Evolutionary conservation across 352 stramenopile species (phyloP), one percentile per base, ranked within the genome.

Genomic region (Pythium periplocum): DNA sequence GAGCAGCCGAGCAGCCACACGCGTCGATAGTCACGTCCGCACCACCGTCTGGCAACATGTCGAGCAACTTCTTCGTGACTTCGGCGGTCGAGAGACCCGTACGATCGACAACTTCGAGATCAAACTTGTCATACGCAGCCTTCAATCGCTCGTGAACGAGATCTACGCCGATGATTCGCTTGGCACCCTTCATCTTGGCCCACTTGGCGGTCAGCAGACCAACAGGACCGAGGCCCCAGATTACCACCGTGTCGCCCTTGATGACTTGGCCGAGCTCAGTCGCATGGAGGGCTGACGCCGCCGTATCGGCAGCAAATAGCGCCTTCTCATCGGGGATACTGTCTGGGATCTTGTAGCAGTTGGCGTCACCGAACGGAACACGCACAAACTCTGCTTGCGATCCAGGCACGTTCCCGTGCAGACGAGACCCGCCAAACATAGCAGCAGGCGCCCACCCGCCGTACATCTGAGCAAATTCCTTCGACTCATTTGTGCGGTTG

Each of bases 311-410:
- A 43, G 76, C 75, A 3, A 90, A 48, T 31, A 93, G n/a, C 0
- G 78, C 83, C 45, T 90, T 84, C 26, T 90, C 76, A 33, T 87
- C 74, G 8, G 62, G 57, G 9, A 90, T 54, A 35, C 64, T 58
- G 11, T 69, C 68, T 5, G 79, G 79, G 10, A 90, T 39, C 61
- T 78, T 77, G 55, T 77, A 78, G 57, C 78, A 87, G 66, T 89
- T 93, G 30, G 73, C 48, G 34, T 93, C 82, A 3, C 59, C 82
- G 43, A 82, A 87, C 3, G 82, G 82, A 56, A 93, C 82, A 30
- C 81, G 75, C 10, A 90, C 75, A 45, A 71, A 90, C 69, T 93
- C 75, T 6, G 83, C 83, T 51, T 90, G 76, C 30, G 78, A 73
- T 46, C 83, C 83, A 0, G 79, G 78, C 4, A 87, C 57, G 48